Conservation (phyloP, 177 flowering plant genomes). For the Telopea speciosissima region DNA sequence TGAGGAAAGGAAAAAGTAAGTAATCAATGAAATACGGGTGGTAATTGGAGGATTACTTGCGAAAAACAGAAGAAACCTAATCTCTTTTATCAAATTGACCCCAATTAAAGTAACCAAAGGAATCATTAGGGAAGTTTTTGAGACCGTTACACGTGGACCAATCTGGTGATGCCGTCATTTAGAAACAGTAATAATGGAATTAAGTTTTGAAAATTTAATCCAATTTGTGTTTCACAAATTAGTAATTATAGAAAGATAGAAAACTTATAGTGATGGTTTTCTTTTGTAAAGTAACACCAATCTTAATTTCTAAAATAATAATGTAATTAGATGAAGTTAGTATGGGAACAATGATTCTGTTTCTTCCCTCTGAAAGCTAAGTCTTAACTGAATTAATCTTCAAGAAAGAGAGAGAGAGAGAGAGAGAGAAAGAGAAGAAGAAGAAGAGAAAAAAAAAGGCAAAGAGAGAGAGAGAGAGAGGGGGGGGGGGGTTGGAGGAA, state of each 20-base stretch:
- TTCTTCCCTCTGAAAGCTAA: slow-evolving; percentile 22
- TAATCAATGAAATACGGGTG: neutral
- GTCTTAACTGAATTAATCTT: slow-evolving; percentile 12
- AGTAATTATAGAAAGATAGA: neutral
- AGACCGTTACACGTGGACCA: neutral
- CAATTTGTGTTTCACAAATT: neutral
- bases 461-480: slow-evolving; percentile 4
- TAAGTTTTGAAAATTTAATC: too few species aligned
- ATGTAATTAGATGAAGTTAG: slow-evolving; percentile 7
- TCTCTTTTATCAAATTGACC: neutral
- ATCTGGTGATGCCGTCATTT: neutral
- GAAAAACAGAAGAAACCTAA: neutral
- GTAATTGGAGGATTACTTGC: slow-evolving; percentile 3
- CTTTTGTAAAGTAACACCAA: neutral
- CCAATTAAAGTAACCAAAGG: neutral
- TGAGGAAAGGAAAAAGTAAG: neutral
- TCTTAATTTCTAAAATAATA: neutral
- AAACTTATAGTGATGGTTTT: neutral
- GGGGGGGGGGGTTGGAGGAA: too few species aligned
- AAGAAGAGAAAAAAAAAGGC: too few species aligned
- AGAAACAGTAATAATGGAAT: neutral
- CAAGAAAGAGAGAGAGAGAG: neutral
- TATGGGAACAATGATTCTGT: slow-evolving; percentile 21
- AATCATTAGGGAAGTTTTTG: neutral
- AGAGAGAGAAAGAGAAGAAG: neutral